Evolutionary conservation across 1,139 yeast genomes (phyloP).

Genomic region (Diutina rugosa): DNA sequence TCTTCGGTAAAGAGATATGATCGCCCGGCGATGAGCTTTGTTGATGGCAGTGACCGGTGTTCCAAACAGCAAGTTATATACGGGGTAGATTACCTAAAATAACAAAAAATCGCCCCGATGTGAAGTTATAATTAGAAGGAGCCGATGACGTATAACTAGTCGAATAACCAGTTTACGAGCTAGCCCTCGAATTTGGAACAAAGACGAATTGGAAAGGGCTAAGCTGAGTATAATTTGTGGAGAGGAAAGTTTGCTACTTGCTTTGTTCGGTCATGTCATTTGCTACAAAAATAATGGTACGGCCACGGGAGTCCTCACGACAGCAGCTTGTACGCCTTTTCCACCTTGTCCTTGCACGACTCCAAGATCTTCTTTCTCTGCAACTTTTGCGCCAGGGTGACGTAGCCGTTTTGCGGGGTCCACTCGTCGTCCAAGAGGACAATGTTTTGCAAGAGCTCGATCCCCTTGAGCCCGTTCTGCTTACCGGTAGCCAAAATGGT

Average conservation of each 20-base stretch:
- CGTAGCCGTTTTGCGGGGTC: constrained; percentile 94
- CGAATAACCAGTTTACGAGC: too few species aligned
- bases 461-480: constrained; percentile 70
- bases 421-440: constrained; percentile 83
- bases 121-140: too few species aligned
- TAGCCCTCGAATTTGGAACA: too few species aligned
- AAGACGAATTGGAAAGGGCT: neutral
- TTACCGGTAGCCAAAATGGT: constrained; percentile 65
- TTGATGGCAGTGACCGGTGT: too few species aligned
- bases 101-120: too few species aligned
- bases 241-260: too few species aligned
- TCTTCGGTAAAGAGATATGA: too few species aligned
- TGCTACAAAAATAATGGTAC: neutral
- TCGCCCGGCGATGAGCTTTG: too few species aligned
- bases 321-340: constrained; percentile 30
- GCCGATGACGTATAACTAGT: too few species aligned
- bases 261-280: neutral
- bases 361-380: constrained; percentile 86
- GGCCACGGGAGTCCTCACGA: neutral
- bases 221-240: too few species aligned
- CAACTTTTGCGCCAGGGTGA: constrained; percentile 91
- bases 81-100: too few species aligned
- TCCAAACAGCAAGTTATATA: too few species aligned
- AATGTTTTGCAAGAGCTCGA: constrained; percentile 72
- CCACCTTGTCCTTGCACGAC: constrained; percentile 47